phyloP scores from a whole-genome alignment of 306 rosid species.

The Cyclanthera cordifolia region DNA sequence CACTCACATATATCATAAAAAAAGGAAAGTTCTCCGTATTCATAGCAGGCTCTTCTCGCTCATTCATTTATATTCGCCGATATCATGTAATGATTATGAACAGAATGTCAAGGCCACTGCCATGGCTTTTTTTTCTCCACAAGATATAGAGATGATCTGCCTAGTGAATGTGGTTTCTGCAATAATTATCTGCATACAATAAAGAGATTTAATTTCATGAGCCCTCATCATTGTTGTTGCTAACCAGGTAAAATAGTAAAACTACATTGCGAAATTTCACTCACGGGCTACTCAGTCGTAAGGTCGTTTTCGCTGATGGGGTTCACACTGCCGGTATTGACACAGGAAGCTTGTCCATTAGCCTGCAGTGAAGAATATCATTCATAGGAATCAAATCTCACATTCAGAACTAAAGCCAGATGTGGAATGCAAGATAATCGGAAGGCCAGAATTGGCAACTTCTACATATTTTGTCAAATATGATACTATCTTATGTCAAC shows the following conservation, averaged over 20 bases:
- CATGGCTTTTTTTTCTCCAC: neutral
- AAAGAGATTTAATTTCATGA: neutral
- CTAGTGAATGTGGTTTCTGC: neutral
- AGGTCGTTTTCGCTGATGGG: slow-evolving; percentile 26
- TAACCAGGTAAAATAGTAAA: neutral
- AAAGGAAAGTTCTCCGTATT: neutral
- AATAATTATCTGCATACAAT: neutral
- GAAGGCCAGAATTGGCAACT: neutral
- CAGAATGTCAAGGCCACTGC: neutral
- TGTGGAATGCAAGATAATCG: neutral
- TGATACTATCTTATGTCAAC: neutral
- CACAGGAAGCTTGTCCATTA: slow-evolving; percentile 24
- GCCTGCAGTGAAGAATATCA: slow-evolving; percentile 32
- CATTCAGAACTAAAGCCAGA: neutral
- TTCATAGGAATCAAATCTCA: slow-evolving; percentile 23
- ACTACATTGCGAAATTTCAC: slow-evolving; percentile 16
- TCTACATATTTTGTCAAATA: neutral
- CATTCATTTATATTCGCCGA: neutral
- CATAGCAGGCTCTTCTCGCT: neutral
- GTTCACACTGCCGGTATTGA: slow-evolving; percentile 29
- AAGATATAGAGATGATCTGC: neutral
- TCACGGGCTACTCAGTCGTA: slow-evolving; percentile 35
- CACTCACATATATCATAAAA: no score
- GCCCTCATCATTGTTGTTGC: neutral
- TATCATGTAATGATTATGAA: neutral